Conservation (phyloP, 2,329 filamentous ascomycete species). For the Celoporthe dispersa region DNA sequence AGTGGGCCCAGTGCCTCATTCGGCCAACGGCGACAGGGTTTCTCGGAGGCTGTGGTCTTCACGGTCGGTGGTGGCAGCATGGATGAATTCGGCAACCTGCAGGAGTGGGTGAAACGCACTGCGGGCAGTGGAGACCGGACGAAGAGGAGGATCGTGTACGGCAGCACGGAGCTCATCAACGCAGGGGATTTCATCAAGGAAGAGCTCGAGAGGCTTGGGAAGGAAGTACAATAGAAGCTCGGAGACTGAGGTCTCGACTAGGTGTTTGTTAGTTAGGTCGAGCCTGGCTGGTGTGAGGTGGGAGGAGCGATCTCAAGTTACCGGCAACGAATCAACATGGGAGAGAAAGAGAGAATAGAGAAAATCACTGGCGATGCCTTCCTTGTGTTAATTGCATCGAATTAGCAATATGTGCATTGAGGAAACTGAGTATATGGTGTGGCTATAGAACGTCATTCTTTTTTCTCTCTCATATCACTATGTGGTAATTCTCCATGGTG, state of each 20-base stretch:
- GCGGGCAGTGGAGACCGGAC: slow-evolving; percentile 60
- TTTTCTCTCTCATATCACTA: neutral
- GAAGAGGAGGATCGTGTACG: slow-evolving; percentile 87
- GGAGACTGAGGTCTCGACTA: neutral
- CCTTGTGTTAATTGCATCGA: neutral
- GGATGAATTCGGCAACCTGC: slow-evolving; percentile 97
- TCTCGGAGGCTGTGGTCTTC: slow-evolving; percentile 90
- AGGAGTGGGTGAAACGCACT: slow-evolving; percentile 90
- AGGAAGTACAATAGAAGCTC: slow-evolving; percentile 50
- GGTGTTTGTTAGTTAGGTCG: neutral
- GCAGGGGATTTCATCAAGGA: slow-evolving; percentile 68
- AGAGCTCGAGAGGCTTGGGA: slow-evolving; percentile 66
- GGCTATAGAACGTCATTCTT: neutral
- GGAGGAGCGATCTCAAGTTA: neutral
- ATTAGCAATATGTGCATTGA: neutral
- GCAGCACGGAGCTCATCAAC: slow-evolving; percentile 82
- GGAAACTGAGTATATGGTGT: neutral
- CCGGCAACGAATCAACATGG: neutral
- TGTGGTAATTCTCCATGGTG: neutral
- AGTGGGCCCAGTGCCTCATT: slow-evolving; percentile 80
- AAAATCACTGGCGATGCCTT: neutral
- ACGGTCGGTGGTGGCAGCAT: slow-evolving; percentile 95
- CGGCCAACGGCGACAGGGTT: slow-evolving; percentile 87
- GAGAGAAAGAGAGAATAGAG: neutral
- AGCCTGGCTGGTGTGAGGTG: neutral